These are phyloP conservation scores for Pythium sukuiense DNA, from an alignment of 352 stramenopile species.

Conservation along the genomic window DNA sequence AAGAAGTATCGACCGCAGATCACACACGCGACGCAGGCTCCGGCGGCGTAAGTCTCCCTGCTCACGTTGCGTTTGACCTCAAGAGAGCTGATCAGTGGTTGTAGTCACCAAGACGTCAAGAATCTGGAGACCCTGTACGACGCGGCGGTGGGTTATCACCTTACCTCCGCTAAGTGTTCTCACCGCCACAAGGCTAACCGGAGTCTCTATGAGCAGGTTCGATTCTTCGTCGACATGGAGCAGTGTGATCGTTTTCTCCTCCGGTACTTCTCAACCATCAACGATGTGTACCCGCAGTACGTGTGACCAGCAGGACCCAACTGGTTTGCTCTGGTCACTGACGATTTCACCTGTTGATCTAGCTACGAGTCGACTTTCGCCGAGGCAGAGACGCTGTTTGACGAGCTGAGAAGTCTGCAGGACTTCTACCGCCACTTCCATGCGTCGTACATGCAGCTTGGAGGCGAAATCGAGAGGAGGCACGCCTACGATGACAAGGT, in stretches of 20 bases:
- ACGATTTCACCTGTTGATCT: background rate
- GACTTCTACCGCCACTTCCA: conserved; percentile 87
- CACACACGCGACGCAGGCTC: conserved; percentile 25
- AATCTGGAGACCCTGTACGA: conserved; percentile 46
- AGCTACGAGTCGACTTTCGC: conserved; percentile 70
- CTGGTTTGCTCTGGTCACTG: background rate
- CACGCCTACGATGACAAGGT: conserved; percentile 55
- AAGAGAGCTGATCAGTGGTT: background rate
- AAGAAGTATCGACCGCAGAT: conserved; percentile 38
- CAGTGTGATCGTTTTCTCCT: conserved; percentile 81
- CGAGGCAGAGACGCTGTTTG: conserved; percentile 72
- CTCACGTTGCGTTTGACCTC: background rate
- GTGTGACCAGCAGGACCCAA: background rate
- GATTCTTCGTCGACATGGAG: conserved; percentile 88
- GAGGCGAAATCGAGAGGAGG: conserved; percentile 54
- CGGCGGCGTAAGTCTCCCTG: conserved; percentile 23
- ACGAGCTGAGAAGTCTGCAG: conserved; percentile 72
- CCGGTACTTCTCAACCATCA: conserved; percentile 82
- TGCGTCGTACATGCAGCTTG: conserved; percentile 58
- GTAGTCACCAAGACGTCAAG: conserved; percentile 35
- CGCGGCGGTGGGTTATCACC: conserved; percentile 32
- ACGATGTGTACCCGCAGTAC: conserved; percentile 78
- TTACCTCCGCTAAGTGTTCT: background rate
- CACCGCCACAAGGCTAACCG: background rate
- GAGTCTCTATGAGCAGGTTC: conserved; percentile 42